Conservation (phyloP, 140 eudicot genomes). For the Cichorium intybus region DNA sequence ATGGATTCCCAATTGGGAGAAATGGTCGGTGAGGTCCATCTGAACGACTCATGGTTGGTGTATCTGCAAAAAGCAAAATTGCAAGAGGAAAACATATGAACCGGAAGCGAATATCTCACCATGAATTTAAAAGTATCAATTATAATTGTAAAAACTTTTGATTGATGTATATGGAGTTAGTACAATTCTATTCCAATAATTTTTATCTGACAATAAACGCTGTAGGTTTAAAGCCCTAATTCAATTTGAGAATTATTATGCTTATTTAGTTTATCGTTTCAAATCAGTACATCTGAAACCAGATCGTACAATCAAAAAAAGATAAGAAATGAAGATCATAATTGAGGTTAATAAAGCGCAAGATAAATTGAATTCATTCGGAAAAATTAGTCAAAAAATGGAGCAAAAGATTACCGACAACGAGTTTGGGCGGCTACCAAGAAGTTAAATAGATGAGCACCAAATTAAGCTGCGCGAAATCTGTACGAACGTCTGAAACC, state of each 20-base stretch:
- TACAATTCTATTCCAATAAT: not conserved
- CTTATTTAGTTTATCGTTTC: not conserved
- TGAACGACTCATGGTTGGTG: constrained; percentile 65
- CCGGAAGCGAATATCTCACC: not conserved
- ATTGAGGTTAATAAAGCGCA: not conserved
- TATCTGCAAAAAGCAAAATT: constrained; percentile 36
- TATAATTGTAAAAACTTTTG: not conserved
- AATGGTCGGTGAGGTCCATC: constrained; percentile 73
- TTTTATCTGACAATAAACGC: not conserved
- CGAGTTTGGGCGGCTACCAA: not conserved
- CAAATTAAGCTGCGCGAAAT: not conserved
- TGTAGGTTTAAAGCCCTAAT: not conserved
- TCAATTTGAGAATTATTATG: not conserved
- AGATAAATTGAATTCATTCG: not conserved
- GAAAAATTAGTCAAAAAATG: not conserved
- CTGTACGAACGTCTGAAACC: not conserved
- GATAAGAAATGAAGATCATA: not conserved
- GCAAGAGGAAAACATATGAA: not conserved
- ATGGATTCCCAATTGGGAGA: constrained; percentile 83
- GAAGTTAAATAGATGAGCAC: constrained; percentile 3
- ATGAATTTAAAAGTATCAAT: not conserved
- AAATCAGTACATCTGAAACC: not conserved
- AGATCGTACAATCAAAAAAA: not conserved
- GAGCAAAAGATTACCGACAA: not conserved
- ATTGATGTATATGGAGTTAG: not conserved